phyloP scores from a whole-genome alignment of 805 yeast genomes.

The Saccharomyces eubayanus region DNA sequence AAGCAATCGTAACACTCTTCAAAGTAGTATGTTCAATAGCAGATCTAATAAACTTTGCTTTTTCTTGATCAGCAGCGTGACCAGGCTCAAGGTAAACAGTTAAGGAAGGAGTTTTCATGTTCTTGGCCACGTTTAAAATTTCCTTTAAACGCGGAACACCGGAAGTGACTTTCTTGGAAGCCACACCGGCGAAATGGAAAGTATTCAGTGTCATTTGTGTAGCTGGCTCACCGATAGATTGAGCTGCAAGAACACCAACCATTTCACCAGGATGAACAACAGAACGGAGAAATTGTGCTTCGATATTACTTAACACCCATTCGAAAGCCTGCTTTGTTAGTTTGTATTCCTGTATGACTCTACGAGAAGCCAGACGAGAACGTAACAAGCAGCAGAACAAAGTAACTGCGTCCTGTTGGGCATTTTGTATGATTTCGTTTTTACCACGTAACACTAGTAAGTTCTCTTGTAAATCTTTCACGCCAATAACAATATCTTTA shows the following conservation, averaged over 20 bases:
- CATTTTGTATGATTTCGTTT: slow-evolving; percentile 63
- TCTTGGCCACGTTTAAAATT: slow-evolving; percentile 95
- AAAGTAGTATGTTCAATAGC: slow-evolving; percentile 95
- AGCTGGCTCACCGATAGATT: slow-evolving; percentile 97
- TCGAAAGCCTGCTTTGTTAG: slow-evolving; percentile 80
- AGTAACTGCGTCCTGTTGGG: slow-evolving; percentile 85
- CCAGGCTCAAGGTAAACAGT: slow-evolving; percentile 84
- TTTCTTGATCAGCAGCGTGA: slow-evolving; percentile 79
- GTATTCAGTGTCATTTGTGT: slow-evolving; percentile 97
- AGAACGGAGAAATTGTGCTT: slow-evolving; percentile 85
- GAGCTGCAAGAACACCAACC: slow-evolving; percentile 98
- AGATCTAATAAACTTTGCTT: slow-evolving; percentile 90
- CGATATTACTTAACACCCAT: slow-evolving; percentile 93
- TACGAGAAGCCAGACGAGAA: slow-evolving; percentile 82
- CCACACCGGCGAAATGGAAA: slow-evolving; percentile 97
- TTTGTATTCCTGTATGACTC: slow-evolving; percentile 86
- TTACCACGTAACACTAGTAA: slow-evolving; percentile 78
- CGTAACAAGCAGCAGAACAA: slow-evolving; percentile 87
- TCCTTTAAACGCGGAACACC: slow-evolving; percentile 98
- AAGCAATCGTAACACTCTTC: slow-evolving; percentile 91
- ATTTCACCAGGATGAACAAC: slow-evolving; percentile 95
- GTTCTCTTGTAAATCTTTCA: slow-evolving; percentile 56
- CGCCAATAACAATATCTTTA: slow-evolving; percentile 68
- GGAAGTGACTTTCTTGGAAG: slow-evolving; percentile 88
- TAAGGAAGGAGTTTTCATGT: slow-evolving; percentile 97